Conservation (phyloP, 2,329 filamentous ascomycete species). For the Xylaria sp. region DNA sequence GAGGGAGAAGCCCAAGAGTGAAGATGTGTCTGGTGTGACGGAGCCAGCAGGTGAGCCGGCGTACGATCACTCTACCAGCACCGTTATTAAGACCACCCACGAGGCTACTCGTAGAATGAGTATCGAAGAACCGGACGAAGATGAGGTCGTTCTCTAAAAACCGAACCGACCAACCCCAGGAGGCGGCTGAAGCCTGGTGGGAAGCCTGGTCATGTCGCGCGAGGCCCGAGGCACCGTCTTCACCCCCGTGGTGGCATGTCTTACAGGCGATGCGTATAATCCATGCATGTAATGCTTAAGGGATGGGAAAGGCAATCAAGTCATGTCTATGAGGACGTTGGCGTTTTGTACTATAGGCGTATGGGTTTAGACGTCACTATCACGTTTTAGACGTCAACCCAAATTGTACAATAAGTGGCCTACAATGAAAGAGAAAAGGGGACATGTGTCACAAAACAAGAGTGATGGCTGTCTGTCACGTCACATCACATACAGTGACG, state of each 20-base stretch:
- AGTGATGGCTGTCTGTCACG: background rate
- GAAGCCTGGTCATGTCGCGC: conserved; percentile 20
- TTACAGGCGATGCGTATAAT: background rate
- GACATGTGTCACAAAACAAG: background rate
- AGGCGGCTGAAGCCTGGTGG: conserved; percentile 9
- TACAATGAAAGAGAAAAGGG: background rate
- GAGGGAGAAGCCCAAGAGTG: conserved; percentile 31
- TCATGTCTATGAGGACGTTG: background rate
- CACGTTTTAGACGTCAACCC: conserved; percentile 1
- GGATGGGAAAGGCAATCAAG: background rate
- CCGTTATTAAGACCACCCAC: conserved; percentile 39
- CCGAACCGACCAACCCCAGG: conserved; percentile 19
- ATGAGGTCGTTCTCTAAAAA: conserved; percentile 35
- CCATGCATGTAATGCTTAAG: background rate
- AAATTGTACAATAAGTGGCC: conserved; percentile 1
- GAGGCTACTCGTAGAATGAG: conserved; percentile 52
- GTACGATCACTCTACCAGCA: conserved; percentile 38
- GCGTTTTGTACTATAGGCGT: background rate
- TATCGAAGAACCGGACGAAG: conserved; percentile 54
- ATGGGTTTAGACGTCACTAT: conserved; percentile 1
- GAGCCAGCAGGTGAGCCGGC: conserved; percentile 27
- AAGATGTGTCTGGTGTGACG: conserved; percentile 36
- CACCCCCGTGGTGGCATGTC: background rate
- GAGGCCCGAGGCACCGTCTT: background rate
- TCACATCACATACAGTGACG: background rate